Base-by-base conservation (phyloP, 2,329 filamentous ascomycete species). In the Diaporthe sp. region DNA sequence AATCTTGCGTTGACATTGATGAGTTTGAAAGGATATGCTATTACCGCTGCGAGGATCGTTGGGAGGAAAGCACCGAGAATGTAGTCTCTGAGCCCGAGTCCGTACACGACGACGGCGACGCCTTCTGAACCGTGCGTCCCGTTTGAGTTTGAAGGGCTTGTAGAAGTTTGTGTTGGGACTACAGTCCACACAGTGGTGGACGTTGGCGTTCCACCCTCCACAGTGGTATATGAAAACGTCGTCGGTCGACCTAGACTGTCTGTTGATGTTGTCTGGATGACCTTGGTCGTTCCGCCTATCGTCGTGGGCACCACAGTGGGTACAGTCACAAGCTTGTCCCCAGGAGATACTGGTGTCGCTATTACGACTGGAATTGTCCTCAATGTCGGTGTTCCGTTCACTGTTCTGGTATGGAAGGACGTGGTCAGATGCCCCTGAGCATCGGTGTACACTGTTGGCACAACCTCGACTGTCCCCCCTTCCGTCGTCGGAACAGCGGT, bases 1-100 rank as follows among this genome's bases (percentile, higher is more conserved):
- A 76, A 57, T 37, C 75, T 69, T 10, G 75, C 76, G 25, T 76
- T 77, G 49, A 77, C 53, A 25, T 70, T 69, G 28, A 77, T 77
- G 34, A 77, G 59, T 31, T 65, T 75, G 51, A 76, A 46, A 7
- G 72, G 67, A 15, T 70, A 72, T 15, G 74, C 53, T 2, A 77
- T 22, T 17, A 77, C 9, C n/a, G 74, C 74, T 39, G 76, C 51
- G 1, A 77, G 44, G 3, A 76, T n/a, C 5, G 69, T 76, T 37
- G 76, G 76, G 3, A 77, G 55, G 37, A 77, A 76, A 12, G 72
- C 49, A 4, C 74, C 76, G 8, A 76, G 34, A 1, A 77, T 15
- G 9, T 76, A 77, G 12, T 62, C 75, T 37, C 42, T 37, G 13
- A 57, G 39, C 7, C 51, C 34, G 5, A 73, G 34, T 3, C 74